Evolutionary conservation across 2,329 filamentous ascomycete species (phyloP).

Genomic region (Fusarium piperis): DNA sequence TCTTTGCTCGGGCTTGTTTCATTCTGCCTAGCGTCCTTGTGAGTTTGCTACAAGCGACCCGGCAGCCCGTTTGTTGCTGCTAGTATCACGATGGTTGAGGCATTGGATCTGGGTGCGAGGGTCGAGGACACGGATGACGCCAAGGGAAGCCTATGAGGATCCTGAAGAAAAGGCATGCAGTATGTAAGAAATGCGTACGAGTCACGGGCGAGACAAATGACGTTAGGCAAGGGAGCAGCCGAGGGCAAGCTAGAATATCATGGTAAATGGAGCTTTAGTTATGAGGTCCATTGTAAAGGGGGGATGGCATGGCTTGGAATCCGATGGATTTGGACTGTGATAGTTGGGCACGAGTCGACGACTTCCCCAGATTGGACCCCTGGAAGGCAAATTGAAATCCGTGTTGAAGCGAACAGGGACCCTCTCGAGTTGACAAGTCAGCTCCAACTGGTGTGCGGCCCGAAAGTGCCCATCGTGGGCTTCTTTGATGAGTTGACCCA

Average conservation of each 20-base stretch:
- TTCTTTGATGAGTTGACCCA: conserved; percentile 39
- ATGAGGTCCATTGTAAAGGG: conserved; percentile 21
- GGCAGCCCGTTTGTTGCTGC: conserved; percentile 69
- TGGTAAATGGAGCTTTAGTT: conserved; percentile 3
- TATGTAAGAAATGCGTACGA: conserved; percentile 20
- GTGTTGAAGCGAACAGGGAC: conserved; percentile 17
- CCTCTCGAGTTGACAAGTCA: conserved; percentile 27
- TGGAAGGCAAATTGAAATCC: conserved; percentile 20
- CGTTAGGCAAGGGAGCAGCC: not conserved
- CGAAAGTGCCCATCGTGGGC: conserved; percentile 26
- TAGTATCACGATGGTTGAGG: conserved; percentile 49
- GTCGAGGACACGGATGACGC: conserved; percentile 4
- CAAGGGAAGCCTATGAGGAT: conserved; percentile 20
- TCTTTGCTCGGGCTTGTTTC: not conserved
- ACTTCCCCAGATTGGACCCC: conserved; percentile 32
- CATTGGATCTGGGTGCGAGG: conserved; percentile 14
- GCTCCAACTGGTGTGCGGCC: conserved; percentile 16
- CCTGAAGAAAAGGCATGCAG: conserved; percentile 32
- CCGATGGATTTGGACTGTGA: not conserved
- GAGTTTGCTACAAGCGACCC: conserved; percentile 65
- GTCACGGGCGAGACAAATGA: not conserved
- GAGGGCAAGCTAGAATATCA: not conserved
- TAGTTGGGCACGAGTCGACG: conserved; percentile 8
- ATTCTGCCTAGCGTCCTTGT: not conserved
- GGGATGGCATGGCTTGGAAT: conserved; percentile 4